Evolutionary conservation across 2,329 filamentous ascomycete species (phyloP), one percentile per base, ranked within the genome.

Genomic region (Pyrenophora seminiperda): DNA sequence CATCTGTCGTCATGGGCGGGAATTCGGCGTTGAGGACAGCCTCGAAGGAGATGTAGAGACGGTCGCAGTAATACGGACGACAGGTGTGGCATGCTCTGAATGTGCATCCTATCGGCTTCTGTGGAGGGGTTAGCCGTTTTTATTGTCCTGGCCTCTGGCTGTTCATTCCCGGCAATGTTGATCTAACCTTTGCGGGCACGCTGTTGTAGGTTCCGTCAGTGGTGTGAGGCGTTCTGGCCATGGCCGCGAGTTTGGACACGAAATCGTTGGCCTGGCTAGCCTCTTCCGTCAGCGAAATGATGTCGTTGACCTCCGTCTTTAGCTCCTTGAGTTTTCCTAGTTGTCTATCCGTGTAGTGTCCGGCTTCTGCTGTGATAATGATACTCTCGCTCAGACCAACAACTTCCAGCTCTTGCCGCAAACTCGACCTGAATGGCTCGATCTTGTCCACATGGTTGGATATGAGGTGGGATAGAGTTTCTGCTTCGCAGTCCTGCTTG

Each of bases 401-500:
- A 5, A 38, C 43, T 33, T 69, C 65, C 13, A 74, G 57, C 27
- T 72, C 62, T 15, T 42, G 41, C 9, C 67, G 66, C 13, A 70
- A 27, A 7, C 33, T 18, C 5, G 68, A 70, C n/a, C 40, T 49
- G 17, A 22, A 29, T 14, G 20, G 18, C 7, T 52, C 37, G 13
- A 39, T 27, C 0, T 30, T 38, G 7, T 49, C 46, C 2, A 38
- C 38, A 5, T 51, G 11, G 7, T 14, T 19, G 3, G 27, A 24
- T 15, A 59, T 14, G 5, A 53, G 40, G 11, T 48, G 22, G 22
- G 45, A 48, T 2, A 59, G 53, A 14, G 56, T 52, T n/a, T 39
- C 38, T 10, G 39, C 15, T 29, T 54, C 50, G 14, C 42, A 43
- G 20, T 91, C 88, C 66, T 89, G 83, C 10, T 79, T 82, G 70